Base-by-base conservation (phyloP, 2,329 filamentous ascomycete species). In the Pestalotiopsis sp. region DNA sequence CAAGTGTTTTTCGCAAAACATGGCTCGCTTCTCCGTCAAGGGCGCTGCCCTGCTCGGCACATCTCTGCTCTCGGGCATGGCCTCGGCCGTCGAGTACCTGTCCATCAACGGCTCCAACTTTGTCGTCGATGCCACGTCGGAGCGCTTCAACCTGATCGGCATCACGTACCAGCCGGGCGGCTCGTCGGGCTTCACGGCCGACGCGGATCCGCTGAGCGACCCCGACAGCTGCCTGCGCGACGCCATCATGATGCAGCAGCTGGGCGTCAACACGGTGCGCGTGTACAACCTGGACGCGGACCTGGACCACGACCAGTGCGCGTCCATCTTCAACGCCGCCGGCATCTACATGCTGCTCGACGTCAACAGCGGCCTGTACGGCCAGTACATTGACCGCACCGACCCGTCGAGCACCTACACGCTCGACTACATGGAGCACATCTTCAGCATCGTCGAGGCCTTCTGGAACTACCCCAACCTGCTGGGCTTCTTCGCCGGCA, bases 401-500 rank as follows among this genome's bases (percentile, higher is more conserved):
- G 77, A 85, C 68, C 87, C 88, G 22, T 86, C 84, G 83, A 80
- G 81, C 62, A 86, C 81, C 69, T 90, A 90, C 79, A 84, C 87
- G 75, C 78, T 77, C 60, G 76, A 76, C 22, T 90, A 90, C 76
- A 78, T 89, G 67, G 89, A 89, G 78, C 85, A 87, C 73, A 89
- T 86, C 40, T 90, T 90, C 75, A 85, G 85, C 68, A 83, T 90
- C 30, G 86, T 89, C 56, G 88, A 90, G 80, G 86, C 86, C 26
- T 90, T 90, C 80, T 85, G 85, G 81, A 81, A 80, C 80, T 90
- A 89, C 75, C 87, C 86, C 75, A 90, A 89, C 79, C 89, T 87
- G 11, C 81, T 89, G 39, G 81, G 86, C 69, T 93, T 91, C 85
- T 94, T 93, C 82, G 89, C 90, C 59, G 91, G 88, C 66, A 93